Evolutionary conservation across 441 rosid species (phyloP).

Genomic region (Bocquillonia castaneifolia): DNA sequence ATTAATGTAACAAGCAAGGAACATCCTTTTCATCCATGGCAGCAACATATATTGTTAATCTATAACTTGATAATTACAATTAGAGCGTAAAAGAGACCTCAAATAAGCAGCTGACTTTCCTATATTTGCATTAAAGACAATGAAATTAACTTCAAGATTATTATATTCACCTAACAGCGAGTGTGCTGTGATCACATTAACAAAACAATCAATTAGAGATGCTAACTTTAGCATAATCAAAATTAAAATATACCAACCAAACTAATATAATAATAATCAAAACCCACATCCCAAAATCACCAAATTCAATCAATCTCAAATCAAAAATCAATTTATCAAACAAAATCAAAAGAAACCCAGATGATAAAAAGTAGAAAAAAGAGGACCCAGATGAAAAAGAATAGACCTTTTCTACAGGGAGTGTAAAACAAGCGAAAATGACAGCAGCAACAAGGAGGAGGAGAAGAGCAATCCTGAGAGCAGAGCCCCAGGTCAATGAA

Average conservation of each 20-base stretch:
- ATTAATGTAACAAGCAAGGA: background rate
- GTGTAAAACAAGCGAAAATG: conserved; percentile 74
- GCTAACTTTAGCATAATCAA: background rate
- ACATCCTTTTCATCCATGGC: background rate
- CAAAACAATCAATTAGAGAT: background rate
- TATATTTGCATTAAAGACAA: background rate
- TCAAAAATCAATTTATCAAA: background rate
- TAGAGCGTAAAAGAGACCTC: background rate
- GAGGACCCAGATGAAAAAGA: background rate
- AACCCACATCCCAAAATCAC: conserved; percentile 15
- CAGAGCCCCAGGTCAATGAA: conserved; percentile 67
- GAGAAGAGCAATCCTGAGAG: conserved; percentile 61
- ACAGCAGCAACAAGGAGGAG: conserved; percentile 61
- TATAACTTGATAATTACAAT: background rate
- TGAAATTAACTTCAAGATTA: background rate
- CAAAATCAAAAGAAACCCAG: conserved; percentile 4
- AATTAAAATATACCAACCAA: background rate
- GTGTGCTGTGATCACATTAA: background rate
- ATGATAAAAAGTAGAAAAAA: conserved; percentile 20
- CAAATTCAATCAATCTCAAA: background rate
- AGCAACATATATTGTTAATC: background rate
- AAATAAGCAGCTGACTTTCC: background rate
- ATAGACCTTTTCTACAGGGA: conserved; percentile 80
- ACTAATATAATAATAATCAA: background rate
- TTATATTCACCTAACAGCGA: background rate